Evolutionary conservation across 495 filamentous ascomycete genomes (phyloP).

Genomic region (Opeltia flavorubescens): DNA sequence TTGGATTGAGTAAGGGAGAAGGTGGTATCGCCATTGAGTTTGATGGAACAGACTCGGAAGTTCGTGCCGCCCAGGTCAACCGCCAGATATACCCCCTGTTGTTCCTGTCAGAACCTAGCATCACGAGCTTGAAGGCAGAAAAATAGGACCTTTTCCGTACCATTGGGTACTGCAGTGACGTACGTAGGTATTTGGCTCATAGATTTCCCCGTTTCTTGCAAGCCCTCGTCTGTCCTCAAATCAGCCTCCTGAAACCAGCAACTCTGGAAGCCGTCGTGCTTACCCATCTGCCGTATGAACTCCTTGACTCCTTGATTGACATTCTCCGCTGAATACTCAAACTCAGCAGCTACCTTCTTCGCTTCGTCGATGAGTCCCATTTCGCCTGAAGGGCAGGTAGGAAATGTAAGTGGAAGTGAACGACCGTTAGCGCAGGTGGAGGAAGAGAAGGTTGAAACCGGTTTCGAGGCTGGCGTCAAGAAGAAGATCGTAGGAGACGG

Average conservation of each 20-base stretch:
- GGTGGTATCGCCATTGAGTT: constrained; percentile 80
- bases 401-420: constrained; percentile 9
- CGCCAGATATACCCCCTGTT: constrained; percentile 81
- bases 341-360: constrained; percentile 64
- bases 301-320: constrained; percentile 68
- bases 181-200: constrained; percentile 95
- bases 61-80: constrained; percentile 96
- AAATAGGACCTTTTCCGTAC: constrained; percentile 64
- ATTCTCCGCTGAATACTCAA: constrained; percentile 70
- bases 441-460: not conserved
- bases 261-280: constrained; percentile 15
- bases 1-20: constrained; percentile 87
- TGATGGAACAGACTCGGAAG: constrained; percentile 91
- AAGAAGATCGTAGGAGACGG: constrained; percentile 1
- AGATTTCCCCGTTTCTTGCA: constrained; percentile 60
- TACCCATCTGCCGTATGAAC: constrained; percentile 74
- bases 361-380: constrained; percentile 59
- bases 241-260: not conserved
- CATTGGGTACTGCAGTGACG: constrained; percentile 90
- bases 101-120: not conserved
- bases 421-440: constrained; percentile 6
- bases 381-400: constrained; percentile 9
- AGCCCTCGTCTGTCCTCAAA: constrained; percentile 51
- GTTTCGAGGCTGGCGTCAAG: not conserved
- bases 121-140: not conserved